Evolutionary conservation across 129 eudicot genomes (phyloP), one percentile per base, ranked within the genome.

Genomic region (Pseudognaphalium luteoalbum): DNA sequence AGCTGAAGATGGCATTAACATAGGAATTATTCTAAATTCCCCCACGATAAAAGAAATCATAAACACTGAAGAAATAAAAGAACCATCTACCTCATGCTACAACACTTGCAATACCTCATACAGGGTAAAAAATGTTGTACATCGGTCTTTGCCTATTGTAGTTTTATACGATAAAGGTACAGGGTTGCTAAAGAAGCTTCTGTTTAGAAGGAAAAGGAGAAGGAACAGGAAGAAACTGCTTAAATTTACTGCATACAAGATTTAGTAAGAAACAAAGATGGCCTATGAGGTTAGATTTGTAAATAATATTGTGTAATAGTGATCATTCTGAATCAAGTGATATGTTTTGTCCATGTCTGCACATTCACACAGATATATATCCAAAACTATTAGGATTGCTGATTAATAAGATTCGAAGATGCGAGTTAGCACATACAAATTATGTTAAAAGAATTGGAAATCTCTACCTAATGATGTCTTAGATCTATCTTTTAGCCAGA

Each of bases 191-290:
- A 89, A 73, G 73, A 94, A 35, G 75, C 73, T 88, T n/a, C 65
- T 88, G 21, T 71, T 84, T 60, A 84, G 92, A 50, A 84, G 83
- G 82, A 90, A 81, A 76, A 88, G 57, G 74, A 78, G 87, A 50
- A 70, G 81, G 59, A 78, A 62, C 79, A 83, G 68, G 83, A 90
- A 80, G 76, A 72, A 79, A 68, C 56, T 65, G 22, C 34, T 12
- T 44, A 32, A n/a, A 16, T 66, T 76, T 54, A 35, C 56, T 67
- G n/a, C 42, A 54, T 34, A 67, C 62, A 70, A 67, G 56, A 74
- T 78, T 42, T 54, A 76, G 66, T 66, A 22, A 76, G 37, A 76
- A 66, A 50, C 20, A 20, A 7, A 20, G 65, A 74, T 44, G 75
- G 76, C 32, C 14, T 61, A 74, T 57, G 29, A 63, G 42, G 62